Evolutionary conservation across 2,329 filamentous ascomycete species (phyloP).

Genomic region (Biscogniauxia sp.): DNA sequence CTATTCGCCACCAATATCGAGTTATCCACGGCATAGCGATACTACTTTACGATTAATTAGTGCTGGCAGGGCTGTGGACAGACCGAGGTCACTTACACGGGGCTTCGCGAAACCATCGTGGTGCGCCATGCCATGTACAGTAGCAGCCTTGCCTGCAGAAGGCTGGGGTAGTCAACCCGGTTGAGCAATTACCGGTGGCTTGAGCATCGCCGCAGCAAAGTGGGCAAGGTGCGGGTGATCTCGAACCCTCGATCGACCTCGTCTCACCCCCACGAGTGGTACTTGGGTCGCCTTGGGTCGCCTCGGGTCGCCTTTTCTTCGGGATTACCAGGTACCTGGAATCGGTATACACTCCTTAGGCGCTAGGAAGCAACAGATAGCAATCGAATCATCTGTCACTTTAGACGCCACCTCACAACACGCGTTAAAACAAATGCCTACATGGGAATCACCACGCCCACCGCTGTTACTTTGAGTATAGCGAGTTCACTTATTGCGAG

Average conservation of each 20-base stretch:
- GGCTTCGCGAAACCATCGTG: neutral
- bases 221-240: constrained; percentile 6
- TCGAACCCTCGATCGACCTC: constrained; percentile 13
- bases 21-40: neutral
- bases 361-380: neutral
- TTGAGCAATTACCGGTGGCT: constrained; percentile 3
- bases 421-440: neutral
- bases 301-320: too few species aligned
- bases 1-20: constrained; percentile 1
- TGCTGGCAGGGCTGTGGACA: neutral
- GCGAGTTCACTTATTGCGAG: constrained; percentile 1
- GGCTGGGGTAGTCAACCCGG: neutral
- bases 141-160: neutral
- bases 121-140: neutral
- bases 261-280: constrained; percentile 12
- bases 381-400: neutral
- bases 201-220: neutral
- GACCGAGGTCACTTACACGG: neutral
- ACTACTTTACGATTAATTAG: neutral
- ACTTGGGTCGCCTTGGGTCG: neutral
- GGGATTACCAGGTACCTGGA: constrained; percentile 17
- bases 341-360: neutral
- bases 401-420: constrained; percentile 1
- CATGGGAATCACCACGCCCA: constrained; percentile 4
- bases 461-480: neutral